Conservation (phyloP, 2,329 filamentous ascomycete genomes). For the Emydomyces testavorans region DNA sequence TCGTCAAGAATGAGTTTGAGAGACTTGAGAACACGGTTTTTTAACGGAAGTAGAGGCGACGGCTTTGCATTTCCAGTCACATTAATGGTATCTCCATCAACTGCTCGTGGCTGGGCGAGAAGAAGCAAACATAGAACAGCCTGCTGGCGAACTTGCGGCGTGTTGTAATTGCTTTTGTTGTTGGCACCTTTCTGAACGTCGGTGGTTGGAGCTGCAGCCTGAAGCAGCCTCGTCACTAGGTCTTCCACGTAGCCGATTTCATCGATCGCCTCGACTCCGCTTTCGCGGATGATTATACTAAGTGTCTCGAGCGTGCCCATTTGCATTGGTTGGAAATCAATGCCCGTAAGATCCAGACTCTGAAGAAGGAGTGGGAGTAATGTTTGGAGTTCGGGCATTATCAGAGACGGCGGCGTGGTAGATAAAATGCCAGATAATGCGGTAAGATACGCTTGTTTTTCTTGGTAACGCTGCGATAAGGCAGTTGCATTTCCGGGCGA, state of each 20-base stretch:
- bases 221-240: constrained; percentile 46
- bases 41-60: constrained; percentile 45
- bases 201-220: constrained; percentile 14
- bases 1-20: constrained; percentile 50
- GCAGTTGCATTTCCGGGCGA: constrained; percentile 15
- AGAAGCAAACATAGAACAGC: constrained; percentile 31
- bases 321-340: constrained; percentile 44
- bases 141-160: constrained; percentile 25
- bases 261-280: constrained; percentile 40
- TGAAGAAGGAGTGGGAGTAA: constrained; percentile 52
- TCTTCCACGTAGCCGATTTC: constrained; percentile 46
- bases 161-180: constrained; percentile 17
- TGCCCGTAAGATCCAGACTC: constrained; percentile 44
- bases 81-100: constrained; percentile 17
- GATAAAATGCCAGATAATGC: constrained; percentile 52
- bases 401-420: constrained; percentile 48
- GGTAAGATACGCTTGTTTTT: constrained; percentile 51
- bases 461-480: constrained; percentile 18
- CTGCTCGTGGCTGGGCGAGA: constrained; percentile 20
- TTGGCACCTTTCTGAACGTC: constrained; percentile 4
- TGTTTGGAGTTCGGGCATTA: constrained; percentile 47
- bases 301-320: constrained; percentile 50
- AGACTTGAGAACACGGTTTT: constrained; percentile 46
- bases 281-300: constrained; percentile 46
- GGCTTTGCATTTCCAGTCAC: constrained; percentile 20